phyloP scores from a whole-genome alignment of 495 filamentous ascomycete genomes.

The Bathelium albidoporum region DNA sequence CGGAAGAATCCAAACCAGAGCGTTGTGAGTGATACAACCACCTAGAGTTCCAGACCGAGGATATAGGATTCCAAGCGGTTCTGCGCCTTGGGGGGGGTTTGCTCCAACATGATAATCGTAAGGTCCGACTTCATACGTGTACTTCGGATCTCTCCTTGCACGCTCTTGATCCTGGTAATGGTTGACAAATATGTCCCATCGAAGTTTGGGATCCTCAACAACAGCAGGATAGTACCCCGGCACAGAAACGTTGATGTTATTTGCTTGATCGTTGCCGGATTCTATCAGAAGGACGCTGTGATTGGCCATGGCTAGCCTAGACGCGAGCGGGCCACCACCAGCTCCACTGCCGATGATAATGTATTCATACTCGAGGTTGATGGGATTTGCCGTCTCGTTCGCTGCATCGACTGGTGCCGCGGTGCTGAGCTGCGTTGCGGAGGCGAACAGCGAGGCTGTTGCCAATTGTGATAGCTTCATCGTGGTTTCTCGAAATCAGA shows the following conservation, averaged over 20 bases:
- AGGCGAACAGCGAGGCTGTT: too few relatives aligned
- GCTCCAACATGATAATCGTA: conserved; percentile 15
- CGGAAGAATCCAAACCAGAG: conserved; percentile 35
- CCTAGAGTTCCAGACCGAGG: conserved; percentile 40
- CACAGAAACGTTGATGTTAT: conserved; percentile 7
- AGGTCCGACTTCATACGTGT: conserved; percentile 36
- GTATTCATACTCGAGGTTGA: conserved; percentile 43
- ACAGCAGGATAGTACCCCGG: neutral
- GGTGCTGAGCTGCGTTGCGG: too few relatives aligned
- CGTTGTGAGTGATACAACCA: conserved; percentile 43
- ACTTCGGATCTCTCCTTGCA: conserved; percentile 1
- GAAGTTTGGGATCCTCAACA: conserved; percentile 29
- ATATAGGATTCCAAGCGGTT: conserved; percentile 38
- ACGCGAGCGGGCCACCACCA: conserved; percentile 54
- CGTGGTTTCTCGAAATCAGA: too few relatives aligned
- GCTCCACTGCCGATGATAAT: conserved; percentile 57
- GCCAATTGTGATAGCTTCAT: too few relatives aligned
- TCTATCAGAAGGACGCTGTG: conserved; percentile 53
- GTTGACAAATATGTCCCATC: conserved; percentile 36
- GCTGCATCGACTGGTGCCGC: too few relatives aligned
- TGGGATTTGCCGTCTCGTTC: too few relatives aligned
- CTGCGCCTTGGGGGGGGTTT: conserved; percentile 37
- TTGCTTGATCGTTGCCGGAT: conserved; percentile 50
- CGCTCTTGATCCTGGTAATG: conserved; percentile 6
- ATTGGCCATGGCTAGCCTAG: conserved; percentile 49